Evolutionary conservation across 2,329 filamentous ascomycete genomes (phyloP).

Genomic region (Diaporthe citri): DNA sequence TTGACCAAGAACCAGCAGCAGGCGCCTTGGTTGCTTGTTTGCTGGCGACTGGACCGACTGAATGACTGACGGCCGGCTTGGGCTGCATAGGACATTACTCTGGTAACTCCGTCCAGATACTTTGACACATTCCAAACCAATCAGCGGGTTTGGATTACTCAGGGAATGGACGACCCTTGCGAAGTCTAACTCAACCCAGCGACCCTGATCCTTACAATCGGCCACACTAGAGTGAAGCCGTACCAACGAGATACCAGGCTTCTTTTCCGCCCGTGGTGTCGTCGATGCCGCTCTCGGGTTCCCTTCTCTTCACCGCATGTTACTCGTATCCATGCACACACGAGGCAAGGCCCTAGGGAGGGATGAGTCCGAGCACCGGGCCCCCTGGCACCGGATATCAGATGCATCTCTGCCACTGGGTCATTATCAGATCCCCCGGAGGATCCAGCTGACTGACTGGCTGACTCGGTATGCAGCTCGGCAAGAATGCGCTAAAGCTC

Average conservation of each 20-base stretch:
- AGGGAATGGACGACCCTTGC: constrained; percentile 17
- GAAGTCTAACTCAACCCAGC: constrained; percentile 22
- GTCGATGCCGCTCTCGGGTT: background rate
- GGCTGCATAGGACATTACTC: constrained; percentile 29
- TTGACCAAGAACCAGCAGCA: background rate
- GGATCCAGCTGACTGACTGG: background rate
- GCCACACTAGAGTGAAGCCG: constrained; percentile 14
- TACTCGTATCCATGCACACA: constrained; percentile 1
- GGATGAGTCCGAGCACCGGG: constrained; percentile 13
- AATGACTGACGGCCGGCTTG: background rate
- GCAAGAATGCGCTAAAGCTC: too few species aligned
- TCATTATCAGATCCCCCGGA: constrained; percentile 31
- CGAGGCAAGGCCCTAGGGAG: too few species aligned
- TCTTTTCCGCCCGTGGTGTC: background rate
- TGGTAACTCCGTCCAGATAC: constrained; percentile 14
- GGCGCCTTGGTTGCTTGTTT: background rate
- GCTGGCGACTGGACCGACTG: background rate
- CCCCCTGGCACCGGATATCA: constrained; percentile 10
- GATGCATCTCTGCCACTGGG: background rate
- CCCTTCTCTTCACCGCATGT: constrained; percentile 18
- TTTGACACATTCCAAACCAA: constrained; percentile 23
- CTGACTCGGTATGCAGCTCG: too few species aligned
- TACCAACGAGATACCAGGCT: background rate
- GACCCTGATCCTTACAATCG: constrained; percentile 27
- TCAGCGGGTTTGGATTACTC: constrained; percentile 27